Percentiles rank a stretch among this genome's conserved stretches.
These are phyloP conservation scores for Neoascochyta sp. DNA, from an alignment of 2,329 filamentous ascomycete genomes.

Conservation along the genomic window DNA sequence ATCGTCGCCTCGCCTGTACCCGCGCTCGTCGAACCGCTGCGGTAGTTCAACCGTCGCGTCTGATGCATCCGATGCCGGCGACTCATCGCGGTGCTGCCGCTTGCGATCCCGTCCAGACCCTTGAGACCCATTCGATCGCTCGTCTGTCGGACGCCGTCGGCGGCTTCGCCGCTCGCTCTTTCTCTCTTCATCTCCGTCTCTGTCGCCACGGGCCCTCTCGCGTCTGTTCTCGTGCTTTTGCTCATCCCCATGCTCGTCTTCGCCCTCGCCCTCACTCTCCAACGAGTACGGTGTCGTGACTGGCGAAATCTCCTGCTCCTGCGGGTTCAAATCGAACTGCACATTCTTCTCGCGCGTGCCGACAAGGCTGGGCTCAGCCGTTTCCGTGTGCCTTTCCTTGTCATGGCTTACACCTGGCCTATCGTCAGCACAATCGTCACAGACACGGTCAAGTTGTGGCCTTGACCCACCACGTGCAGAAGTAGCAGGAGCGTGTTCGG, in stretches of 20 bases:
- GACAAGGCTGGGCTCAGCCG: conserved; percentile 14
- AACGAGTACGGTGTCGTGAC: conserved; percentile 15
- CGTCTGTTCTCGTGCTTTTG: conserved; percentile 4
- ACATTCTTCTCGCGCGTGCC: conserved; percentile 30
- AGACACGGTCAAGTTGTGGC: conserved; percentile 10
- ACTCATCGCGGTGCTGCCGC: conserved; percentile 20
- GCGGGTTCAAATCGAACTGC: conserved; percentile 38
- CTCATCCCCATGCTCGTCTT: conserved; percentile 5
- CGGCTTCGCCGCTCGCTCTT: conserved; percentile 6
- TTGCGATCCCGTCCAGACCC: conserved; percentile 17
- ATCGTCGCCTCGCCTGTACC: conserved; percentile 28
- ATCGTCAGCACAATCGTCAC: conserved; percentile 4
- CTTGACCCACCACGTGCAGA: conserved; percentile 9
- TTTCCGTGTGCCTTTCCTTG: conserved; percentile 3
- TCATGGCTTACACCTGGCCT: conserved; percentile 6
- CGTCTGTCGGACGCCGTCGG: conserved; percentile 5
- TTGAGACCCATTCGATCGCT: conserved; percentile 13
- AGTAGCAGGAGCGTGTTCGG: conserved; percentile 15
- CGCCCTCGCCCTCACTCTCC: conserved; percentile 2
- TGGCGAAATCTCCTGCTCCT: conserved; percentile 20
- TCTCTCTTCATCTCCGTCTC: conserved; percentile 10
- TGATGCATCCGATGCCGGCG: conserved; percentile 25
- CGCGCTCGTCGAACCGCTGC: conserved; percentile 35
- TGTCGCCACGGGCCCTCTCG: conserved; percentile 7
- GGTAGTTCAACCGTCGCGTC: conserved; percentile 38